Evolutionary conservation across 2,329 filamentous ascomycete genomes (phyloP).

Genomic region (Colletotrichum musae): DNA sequence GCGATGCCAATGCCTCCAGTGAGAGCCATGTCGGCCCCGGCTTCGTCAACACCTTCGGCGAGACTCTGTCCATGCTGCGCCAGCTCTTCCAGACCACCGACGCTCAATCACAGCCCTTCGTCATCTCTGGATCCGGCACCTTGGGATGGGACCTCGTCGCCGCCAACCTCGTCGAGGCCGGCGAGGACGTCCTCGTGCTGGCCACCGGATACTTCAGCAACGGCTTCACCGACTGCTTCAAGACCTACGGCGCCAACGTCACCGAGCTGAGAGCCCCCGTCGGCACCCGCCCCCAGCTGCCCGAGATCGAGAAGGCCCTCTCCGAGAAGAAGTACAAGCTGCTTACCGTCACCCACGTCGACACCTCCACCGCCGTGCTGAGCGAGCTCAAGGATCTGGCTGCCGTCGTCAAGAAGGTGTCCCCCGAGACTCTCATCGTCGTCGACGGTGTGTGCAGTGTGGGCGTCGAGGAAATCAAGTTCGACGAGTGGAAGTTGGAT

Average conservation of each 20-base stretch:
- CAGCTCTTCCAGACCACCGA: constrained; percentile 94
- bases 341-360: constrained; percentile 95
- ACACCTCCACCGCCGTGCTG: constrained; percentile 96
- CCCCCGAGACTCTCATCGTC: constrained; percentile 90
- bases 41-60: constrained; percentile 92
- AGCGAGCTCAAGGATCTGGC: constrained; percentile 90
- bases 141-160: constrained; percentile 97
- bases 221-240: constrained; percentile 92
- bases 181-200: constrained; percentile 91
- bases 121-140: constrained; percentile 94
- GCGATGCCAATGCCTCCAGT: constrained; percentile 60
- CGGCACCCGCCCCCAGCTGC: constrained; percentile 87
- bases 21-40: constrained; percentile 93
- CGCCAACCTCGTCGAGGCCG: constrained; percentile 91
- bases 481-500: constrained; percentile 95
- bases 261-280: constrained; percentile 93
- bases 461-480: constrained; percentile 94
- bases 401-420: constrained; percentile 86
- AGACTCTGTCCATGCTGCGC: constrained; percentile 88
- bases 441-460: constrained; percentile 99
- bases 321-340: constrained; percentile 94
- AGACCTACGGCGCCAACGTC: constrained; percentile 90
- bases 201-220: constrained; percentile 98
- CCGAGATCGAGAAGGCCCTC: constrained; percentile 90
- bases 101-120: constrained; percentile 87